Evolutionary conservation across 768 basidiomycete species (phyloP).

Genomic region (Calvatia gigantea): DNA sequence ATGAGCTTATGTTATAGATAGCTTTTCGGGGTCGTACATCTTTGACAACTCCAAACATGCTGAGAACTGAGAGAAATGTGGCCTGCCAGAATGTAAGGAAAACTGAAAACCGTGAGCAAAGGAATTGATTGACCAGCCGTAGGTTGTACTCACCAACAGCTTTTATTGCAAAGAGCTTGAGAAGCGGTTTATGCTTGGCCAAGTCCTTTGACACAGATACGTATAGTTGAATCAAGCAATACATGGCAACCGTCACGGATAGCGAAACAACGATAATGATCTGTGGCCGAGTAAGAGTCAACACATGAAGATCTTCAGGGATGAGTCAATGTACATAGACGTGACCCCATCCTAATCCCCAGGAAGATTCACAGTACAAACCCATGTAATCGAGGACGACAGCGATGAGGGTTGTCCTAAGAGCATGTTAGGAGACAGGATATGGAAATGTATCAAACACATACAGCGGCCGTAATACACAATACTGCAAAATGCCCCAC

Average conservation of each 20-base stretch:
- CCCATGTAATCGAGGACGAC: slow-evolving; percentile 61
- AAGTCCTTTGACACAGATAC: slow-evolving; percentile 51
- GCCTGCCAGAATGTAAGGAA: slow-evolving; percentile 81
- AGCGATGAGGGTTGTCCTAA: slow-evolving; percentile 54
- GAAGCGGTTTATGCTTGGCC: slow-evolving; percentile 54
- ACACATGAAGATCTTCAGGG: background rate
- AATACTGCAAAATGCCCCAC: slow-evolving; percentile 74
- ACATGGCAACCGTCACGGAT: slow-evolving; percentile 77
- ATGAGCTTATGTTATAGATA: background rate
- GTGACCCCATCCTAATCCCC: slow-evolving; percentile 66
- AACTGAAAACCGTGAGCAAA: slow-evolving; percentile 29
- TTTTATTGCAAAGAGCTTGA: slow-evolving; percentile 72
- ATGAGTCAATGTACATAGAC: slow-evolving; percentile 46
- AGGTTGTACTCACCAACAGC: slow-evolving; percentile 50
- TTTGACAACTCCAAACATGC: slow-evolving; percentile 58
- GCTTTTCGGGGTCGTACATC: slow-evolving; percentile 36
- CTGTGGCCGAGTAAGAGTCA: slow-evolving; percentile 25
- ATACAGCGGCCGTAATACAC: slow-evolving; percentile 58
- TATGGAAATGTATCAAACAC: slow-evolving; percentile 15
- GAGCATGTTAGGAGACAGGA: background rate
- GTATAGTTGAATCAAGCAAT: slow-evolving; percentile 72
- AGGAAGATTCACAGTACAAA: slow-evolving; percentile 72
- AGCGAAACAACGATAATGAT: slow-evolving; percentile 59
- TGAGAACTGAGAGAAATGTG: slow-evolving; percentile 52
- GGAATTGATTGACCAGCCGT: background rate